Evolutionary conservation across 2,329 filamentous ascomycete genomes (phyloP), one percentile per base, ranked within the genome.

Genomic region (Apiospora saccharicola): DNA sequence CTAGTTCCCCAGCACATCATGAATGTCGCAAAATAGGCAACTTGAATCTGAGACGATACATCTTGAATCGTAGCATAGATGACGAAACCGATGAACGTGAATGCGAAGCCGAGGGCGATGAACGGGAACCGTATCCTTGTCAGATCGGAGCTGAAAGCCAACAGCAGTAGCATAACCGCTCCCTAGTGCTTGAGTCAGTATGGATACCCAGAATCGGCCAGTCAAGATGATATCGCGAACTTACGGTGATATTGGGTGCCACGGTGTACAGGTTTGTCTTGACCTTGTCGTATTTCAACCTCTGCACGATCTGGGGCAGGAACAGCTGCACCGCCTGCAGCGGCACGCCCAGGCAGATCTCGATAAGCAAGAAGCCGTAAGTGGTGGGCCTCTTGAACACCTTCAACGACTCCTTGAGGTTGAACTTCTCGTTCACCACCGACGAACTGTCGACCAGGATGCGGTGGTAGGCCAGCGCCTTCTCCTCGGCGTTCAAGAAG

Each of bases 1-100:
- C 90, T 91, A 0, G 92, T 94, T 22, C 93, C 93, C 90, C 92
- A 94, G 14, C 90, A 92, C 92, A 95, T 94, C 91, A 95, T 93
- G 80, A 95, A 95, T 71, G 88, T 91, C 6, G 92, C 92, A 75
- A 91, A 94, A 78, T 95, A 95, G 0, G 92, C 93, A 1, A 94
- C 85, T 4, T 87, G 85, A n/a, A 92, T 80, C 51, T 92, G 84
- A 4, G 83, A 77, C 49, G 89, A 80, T 22, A 94, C 90, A 75
- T 91, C 86, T 41, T 89, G 83, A 72, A 96, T 92, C 26, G 90
- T 86, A 0, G 92, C 92, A 76, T 93, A 95, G 78, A 96, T 93
- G 80, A 95, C 89, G 83, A 96, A 94, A 5, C 94, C 94, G 68
- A 88, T 87, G 78, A 95, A 93, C 0, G 93, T 94, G 76, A 96